Conservation (phyloP, 352 stramenopile genomes). For the Pythium apleroticum region DNA sequence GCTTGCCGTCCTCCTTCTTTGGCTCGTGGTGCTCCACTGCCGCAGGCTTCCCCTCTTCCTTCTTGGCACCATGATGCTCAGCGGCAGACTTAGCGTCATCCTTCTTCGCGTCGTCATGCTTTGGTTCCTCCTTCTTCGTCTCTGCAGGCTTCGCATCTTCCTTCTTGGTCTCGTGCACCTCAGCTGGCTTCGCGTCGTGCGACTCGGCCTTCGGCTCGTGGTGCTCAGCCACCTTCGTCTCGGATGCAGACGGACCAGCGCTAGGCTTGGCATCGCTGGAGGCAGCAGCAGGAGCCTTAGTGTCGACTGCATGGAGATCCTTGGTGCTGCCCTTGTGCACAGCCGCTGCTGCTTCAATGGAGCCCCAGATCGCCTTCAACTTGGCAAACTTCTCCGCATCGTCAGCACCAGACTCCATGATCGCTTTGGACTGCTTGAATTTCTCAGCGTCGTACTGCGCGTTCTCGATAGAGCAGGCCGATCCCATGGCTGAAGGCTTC, state of each 20-base stretch:
- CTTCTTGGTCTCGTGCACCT: background rate
- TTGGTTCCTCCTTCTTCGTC: constrained; percentile 6
- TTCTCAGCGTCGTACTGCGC: constrained; percentile 59
- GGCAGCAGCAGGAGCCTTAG: background rate
- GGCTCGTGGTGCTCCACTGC: background rate
- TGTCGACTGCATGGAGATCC: constrained; percentile 24
- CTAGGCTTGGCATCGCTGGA: constrained; percentile 10
- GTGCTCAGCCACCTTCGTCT: constrained; percentile 5
- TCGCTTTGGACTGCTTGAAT: constrained; percentile 65
- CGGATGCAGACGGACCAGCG: background rate
- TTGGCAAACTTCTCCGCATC: constrained; percentile 73
- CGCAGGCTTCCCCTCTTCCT: background rate
- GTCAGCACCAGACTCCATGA: constrained; percentile 61
- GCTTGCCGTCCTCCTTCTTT: constrained; percentile 4
- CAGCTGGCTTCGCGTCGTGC: background rate
- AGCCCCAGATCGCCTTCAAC: constrained; percentile 63
- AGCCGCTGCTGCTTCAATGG: constrained; percentile 20
- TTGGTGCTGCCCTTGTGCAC: constrained; percentile 40
- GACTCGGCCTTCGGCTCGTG: background rate
- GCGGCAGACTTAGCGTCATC: background rate
- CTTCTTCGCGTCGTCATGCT: background rate
- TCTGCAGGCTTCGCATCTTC: constrained; percentile 1
- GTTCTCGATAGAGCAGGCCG: constrained; percentile 51
- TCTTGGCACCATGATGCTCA: background rate
- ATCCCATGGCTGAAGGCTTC: constrained; percentile 38